These are phyloP conservation scores for Hanseniaspora sp. DNA, from an alignment of 1,139 yeast genomes.

Conservation along the genomic window DNA sequence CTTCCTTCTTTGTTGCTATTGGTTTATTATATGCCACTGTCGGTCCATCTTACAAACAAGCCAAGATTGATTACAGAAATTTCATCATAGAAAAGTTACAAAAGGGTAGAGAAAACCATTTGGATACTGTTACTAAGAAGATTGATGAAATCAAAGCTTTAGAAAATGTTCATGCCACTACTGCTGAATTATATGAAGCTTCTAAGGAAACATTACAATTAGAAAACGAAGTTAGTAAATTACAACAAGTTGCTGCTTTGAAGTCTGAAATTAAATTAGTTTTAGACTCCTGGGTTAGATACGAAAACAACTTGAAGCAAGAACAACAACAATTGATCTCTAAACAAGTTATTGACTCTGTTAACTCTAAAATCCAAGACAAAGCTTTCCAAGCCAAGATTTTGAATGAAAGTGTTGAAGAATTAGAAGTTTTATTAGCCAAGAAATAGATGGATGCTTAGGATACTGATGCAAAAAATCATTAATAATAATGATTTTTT, in stretches of 20 bases:
- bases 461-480: not conserved
- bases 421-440: conserved; percentile 73
- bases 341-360: conserved; percentile 74
- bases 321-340: conserved; percentile 89
- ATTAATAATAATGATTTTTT: not conserved
- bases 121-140: conserved; percentile 84
- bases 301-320: conserved; percentile 93
- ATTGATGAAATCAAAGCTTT: conserved; percentile 77
- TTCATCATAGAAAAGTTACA: conserved; percentile 12
- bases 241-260: conserved; percentile 80
- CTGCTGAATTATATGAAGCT: conserved; percentile 81
- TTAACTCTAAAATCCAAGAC: conserved; percentile 70
- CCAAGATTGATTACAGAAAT: conserved; percentile 13
- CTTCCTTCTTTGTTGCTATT: conserved; percentile 54
- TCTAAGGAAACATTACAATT: conserved; percentile 94
- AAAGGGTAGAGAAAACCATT: conserved; percentile 73
- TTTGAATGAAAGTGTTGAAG: conserved; percentile 81
- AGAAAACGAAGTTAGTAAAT: conserved; percentile 87
- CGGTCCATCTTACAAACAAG: conserved; percentile 15
- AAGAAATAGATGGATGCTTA: conserved; percentile 18
- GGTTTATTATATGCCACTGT: conserved; percentile 15
- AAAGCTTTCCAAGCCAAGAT: conserved; percentile 91
- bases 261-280: conserved; percentile 88
- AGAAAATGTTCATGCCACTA: conserved; percentile 83
- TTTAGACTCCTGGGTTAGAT: conserved; percentile 97